phyloP scores from a whole-genome alignment of 148 eudicot genomes.

The Vaccinium corymbosum region DNA sequence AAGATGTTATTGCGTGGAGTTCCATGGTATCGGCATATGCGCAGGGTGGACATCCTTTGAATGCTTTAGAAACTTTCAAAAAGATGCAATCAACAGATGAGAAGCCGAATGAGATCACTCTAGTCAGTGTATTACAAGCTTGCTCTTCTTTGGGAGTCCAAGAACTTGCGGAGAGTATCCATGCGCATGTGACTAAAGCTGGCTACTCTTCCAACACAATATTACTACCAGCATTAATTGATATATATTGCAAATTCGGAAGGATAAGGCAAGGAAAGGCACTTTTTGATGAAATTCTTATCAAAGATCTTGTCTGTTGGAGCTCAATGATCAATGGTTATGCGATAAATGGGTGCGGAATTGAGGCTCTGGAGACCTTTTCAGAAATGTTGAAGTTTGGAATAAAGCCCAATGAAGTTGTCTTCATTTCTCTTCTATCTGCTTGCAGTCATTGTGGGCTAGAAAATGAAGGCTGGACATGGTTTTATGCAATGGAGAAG shows the following conservation, averaged over 20 bases:
- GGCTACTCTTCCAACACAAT: conserved; percentile 52
- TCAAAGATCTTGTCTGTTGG: conserved; percentile 62
- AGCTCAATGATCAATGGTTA: conserved; percentile 75
- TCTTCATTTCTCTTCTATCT: conserved; percentile 60
- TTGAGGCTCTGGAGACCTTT: conserved; percentile 57
- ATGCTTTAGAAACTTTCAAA: conserved; percentile 41
- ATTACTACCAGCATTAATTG: conserved; percentile 50
- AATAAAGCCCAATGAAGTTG: conserved; percentile 54
- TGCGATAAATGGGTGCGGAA: conserved; percentile 59
- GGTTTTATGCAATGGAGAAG: conserved; percentile 59
- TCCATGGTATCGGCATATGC: conserved; percentile 63
- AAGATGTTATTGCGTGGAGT: conserved; percentile 65
- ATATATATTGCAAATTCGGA: conserved; percentile 65
- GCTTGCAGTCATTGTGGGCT: conserved; percentile 74
- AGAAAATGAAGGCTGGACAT: conserved; percentile 61
- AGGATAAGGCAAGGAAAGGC: conserved; percentile 45
- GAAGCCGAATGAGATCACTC: conserved; percentile 61
- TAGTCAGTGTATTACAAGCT: conserved; percentile 58
- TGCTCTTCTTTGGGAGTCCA: conserved; percentile 41
- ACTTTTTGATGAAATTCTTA: conserved; percentile 38
- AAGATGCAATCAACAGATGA: conserved; percentile 47
- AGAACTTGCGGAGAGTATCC: conserved; percentile 54
- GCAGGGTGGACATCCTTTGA: conserved; percentile 37
- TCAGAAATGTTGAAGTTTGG: conserved; percentile 49
- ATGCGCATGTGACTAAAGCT: conserved; percentile 41